Evolutionary conservation across 2,329 filamentous ascomycete species (phyloP).

Genomic region (Leptographium procerum): DNA sequence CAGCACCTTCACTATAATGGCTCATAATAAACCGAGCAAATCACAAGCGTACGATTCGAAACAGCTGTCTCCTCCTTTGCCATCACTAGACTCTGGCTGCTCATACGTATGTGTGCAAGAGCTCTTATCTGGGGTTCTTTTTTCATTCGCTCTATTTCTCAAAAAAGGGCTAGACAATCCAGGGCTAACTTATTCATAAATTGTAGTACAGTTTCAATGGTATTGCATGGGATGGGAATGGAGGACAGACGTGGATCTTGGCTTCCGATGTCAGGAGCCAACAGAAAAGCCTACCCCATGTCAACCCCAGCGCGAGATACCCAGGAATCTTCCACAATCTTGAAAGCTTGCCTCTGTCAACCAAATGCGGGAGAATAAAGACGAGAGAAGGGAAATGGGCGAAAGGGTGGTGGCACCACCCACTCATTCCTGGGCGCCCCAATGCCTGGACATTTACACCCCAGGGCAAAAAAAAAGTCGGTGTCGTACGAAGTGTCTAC

Average conservation of each 20-base stretch:
- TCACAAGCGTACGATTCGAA: background rate
- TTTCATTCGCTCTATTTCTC: background rate
- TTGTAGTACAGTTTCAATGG: background rate
- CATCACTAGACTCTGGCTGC: background rate
- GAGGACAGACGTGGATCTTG: background rate
- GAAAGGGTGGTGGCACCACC: background rate
- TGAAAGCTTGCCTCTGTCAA: background rate
- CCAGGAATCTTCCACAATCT: no score
- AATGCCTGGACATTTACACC: background rate
- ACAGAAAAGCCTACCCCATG: background rate
- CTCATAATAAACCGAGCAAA: background rate
- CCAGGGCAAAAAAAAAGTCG: background rate
- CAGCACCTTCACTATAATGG: background rate
- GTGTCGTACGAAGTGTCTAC: background rate
- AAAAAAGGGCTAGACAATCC: background rate
- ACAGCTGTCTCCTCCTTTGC: background rate
- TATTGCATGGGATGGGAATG: background rate
- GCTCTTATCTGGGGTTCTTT: background rate
- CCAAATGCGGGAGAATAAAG: no score
- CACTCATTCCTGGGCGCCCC: background rate
- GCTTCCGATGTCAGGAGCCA: background rate
- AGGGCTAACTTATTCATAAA: background rate
- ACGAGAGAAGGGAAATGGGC: no score
- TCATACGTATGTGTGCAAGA: background rate
- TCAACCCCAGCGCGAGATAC: no score